Evolutionary conservation across 371 early-diverging fungal genomes (phyloP).

Genomic region (Rhizopus sp.): DNA sequence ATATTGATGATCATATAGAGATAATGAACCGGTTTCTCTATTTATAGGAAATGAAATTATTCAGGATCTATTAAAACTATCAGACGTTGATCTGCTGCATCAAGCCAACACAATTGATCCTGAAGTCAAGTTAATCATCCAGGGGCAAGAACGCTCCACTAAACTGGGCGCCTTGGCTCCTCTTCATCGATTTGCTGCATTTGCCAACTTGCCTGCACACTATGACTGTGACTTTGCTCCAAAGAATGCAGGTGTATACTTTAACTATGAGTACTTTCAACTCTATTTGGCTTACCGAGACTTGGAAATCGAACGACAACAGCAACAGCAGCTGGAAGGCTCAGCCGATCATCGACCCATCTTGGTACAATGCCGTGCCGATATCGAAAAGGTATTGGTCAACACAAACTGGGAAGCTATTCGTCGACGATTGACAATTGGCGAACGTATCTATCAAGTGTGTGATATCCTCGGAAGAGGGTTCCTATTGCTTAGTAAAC

Average conservation of each 20-base stretch:
- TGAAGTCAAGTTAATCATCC: conserved; percentile 44
- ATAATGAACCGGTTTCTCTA: not conserved
- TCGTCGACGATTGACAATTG: conserved; percentile 52
- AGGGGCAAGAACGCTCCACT: conserved; percentile 40
- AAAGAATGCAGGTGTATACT: conserved; percentile 54
- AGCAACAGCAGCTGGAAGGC: conserved; percentile 29
- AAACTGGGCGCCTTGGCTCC: conserved; percentile 38
- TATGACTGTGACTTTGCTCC: conserved; percentile 55
- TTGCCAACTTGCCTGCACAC: conserved; percentile 52
- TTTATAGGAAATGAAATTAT: conserved; percentile 41
- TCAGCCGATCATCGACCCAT: conserved; percentile 38
- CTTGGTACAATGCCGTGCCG: conserved; percentile 44
- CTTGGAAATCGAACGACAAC: conserved; percentile 38
- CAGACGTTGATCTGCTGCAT: conserved; percentile 46
- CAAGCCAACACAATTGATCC: conserved; percentile 48
- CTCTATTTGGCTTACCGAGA: conserved; percentile 48
- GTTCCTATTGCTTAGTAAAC: conserved; percentile 45
- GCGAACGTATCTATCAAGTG: conserved; percentile 50
- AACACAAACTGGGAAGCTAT: conserved; percentile 58
- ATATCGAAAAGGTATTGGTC: conserved; percentile 48
- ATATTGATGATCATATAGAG: not conserved
- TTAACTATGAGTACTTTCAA: conserved; percentile 52
- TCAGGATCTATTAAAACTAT: conserved; percentile 44
- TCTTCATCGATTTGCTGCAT: conserved; percentile 44
- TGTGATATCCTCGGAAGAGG: conserved; percentile 46